Evolutionary conservation across 371 early-diverging fungal genomes (phyloP), one percentile per base, ranked within the genome.

Genomic region (Quaeritorhiza haematococci): DNA sequence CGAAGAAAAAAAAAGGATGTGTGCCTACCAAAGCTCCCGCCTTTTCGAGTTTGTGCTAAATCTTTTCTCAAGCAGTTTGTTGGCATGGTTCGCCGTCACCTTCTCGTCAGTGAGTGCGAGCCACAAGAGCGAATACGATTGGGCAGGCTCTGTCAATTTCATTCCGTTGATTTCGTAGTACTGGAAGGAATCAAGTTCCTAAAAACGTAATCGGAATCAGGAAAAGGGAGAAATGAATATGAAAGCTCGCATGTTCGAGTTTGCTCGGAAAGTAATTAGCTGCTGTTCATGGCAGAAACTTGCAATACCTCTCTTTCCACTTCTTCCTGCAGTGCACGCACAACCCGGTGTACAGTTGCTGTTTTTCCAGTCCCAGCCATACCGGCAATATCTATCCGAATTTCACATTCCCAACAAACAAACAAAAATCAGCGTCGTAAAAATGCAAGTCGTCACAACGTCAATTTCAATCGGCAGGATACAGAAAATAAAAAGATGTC

Each of bases 341-440:
- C 84, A 0, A 91, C 93, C 64, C 88, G 88, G 17, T 84, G 77
- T 0, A 98, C 90, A 0, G 97, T 96, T 0, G 95, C 97, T 0
- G 98, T 98, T 69, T 98, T 98, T 38, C 98, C 98, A 3, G 98
- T 96, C 1, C 99, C 98, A 0, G 96, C 96, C 0, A 95, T 93
- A 3, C 96, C 96, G n/a, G 94, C 90, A 17, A 97, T 88, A 67
- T 94, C 85, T 85, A 52, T 41, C 27, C n/a, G 34, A 47, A 47
- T 38, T 38, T 38, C 21, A 38, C 17, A 38, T 17, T n/a, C 21
- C 17, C 41, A 15, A 17, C 41, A 15, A 17, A n/a, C 17, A 38
- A 38, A 17, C 17, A 17, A 38, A 38, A 38, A 17, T 15, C 41
- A 38, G 21, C 17, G 21, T 38, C 41, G 17, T 32, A 15, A 15